Conservation (phyloP, 495 filamentous ascomycete species). For the Staphylotrichum tortipilum region DNA sequence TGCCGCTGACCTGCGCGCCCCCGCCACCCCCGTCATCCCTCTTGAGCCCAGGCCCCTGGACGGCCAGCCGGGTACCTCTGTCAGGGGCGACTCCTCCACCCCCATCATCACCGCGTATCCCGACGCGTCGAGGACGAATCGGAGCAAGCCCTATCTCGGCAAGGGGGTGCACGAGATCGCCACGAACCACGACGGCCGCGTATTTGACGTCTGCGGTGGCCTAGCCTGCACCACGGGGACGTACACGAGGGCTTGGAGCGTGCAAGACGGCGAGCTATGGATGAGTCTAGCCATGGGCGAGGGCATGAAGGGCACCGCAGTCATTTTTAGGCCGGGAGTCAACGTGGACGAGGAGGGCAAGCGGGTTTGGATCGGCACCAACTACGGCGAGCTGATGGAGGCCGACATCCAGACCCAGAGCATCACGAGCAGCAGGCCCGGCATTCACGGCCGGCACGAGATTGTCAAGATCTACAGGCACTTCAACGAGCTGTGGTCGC, state of each 20-base stretch:
- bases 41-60: conserved; percentile 25
- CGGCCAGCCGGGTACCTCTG: conserved; percentile 6
- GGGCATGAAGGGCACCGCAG: conserved; percentile 62
- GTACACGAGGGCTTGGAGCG: conserved; percentile 77
- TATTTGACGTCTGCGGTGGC: conserved; percentile 80
- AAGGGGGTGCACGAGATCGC: conserved; percentile 62
- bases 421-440: conserved; percentile 53
- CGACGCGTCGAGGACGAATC: conserved; percentile 75
- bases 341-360: conserved; percentile 70
- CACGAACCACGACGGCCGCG: conserved; percentile 76
- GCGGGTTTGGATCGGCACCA: conserved; percentile 86
- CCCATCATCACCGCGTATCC: conserved; percentile 47
- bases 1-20: conserved; percentile 27
- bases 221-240: conserved; percentile 79
- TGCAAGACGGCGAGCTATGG: conserved; percentile 69
- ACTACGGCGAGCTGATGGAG: conserved; percentile 77
- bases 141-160: conserved; percentile 67
- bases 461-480: conserved; percentile 81
- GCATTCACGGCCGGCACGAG: conserved; percentile 71
- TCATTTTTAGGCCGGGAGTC: conserved; percentile 74
- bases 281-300: conserved; percentile 77
- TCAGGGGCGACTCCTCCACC: conserved; percentile 15
- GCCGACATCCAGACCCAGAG: conserved; percentile 66
- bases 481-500: conserved; percentile 83
- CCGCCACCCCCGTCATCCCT: conserved; percentile 19